Conservation (phyloP, 371 early-diverging fungal genomes). For the Batkoa obscura region DNA sequence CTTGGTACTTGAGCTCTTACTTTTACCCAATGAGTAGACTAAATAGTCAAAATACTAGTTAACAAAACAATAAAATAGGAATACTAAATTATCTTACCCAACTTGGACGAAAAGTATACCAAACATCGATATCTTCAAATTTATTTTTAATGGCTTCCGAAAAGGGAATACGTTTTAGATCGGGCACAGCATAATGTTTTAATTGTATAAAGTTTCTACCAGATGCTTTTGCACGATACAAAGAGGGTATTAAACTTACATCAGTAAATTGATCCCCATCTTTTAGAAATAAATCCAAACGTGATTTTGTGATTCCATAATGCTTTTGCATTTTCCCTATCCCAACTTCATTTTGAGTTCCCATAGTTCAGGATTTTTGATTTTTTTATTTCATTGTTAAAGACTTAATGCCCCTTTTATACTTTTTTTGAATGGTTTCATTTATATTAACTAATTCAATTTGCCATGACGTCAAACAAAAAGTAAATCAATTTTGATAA, state of each 20-base stretch:
- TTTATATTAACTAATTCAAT: too few species aligned
- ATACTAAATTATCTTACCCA: conserved; percentile 33
- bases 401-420: too few species aligned
- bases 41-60: conserved; percentile 6
- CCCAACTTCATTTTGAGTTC: not conserved
- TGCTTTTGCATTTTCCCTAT: conserved; percentile 5
- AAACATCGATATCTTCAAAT: conserved; percentile 36
- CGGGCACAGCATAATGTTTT: conserved; percentile 55
- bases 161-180: conserved; percentile 61
- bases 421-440: too few species aligned
- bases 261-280: conserved; percentile 27
- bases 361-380: too few species aligned
- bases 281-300: conserved; percentile 28
- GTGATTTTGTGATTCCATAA: conserved; percentile 28
- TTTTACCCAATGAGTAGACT: conserved; percentile 84
- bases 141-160: conserved; percentile 54
- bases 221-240: conserved; percentile 14
- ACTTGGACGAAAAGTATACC: conserved; percentile 66
- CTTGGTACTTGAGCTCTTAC: conserved; percentile 40
- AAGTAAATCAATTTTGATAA: too few species aligned
- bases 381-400: too few species aligned
- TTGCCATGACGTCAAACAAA: too few species aligned
- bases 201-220: conserved; percentile 20
- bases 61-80: not conserved
- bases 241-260: conserved; percentile 28